Percentiles rank a stretch among this genome's conserved stretches.
These are phyloP conservation scores for Aspergillus conjunctus DNA, from an alignment of 495 filamentous ascomycete genomes.

Conservation along the genomic window DNA sequence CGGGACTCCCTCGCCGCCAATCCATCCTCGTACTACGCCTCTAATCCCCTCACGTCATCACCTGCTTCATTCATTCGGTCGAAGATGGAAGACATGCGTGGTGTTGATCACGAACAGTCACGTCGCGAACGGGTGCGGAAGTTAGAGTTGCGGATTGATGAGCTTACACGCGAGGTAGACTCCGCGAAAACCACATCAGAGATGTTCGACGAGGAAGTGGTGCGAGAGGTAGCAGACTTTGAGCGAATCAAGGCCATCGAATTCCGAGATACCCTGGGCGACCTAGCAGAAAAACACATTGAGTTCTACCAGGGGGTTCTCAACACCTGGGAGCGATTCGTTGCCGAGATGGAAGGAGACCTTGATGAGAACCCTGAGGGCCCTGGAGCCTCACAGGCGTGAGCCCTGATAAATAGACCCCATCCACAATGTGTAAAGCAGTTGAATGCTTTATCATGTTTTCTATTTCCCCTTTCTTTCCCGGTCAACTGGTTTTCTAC, in stretches of 20 bases:
- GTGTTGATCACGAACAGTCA: slow-evolving; percentile 92
- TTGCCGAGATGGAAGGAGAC: slow-evolving; percentile 82
- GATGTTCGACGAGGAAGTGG: slow-evolving; percentile 90
- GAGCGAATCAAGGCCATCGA: slow-evolving; percentile 94
- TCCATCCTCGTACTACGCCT: slow-evolving; percentile 59
- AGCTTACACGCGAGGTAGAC: slow-evolving; percentile 86
- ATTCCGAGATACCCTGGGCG: slow-evolving; percentile 83
- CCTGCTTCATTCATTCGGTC: slow-evolving; percentile 88
- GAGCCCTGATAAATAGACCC: slow-evolving; percentile 8
- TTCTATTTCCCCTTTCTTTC: slow-evolving; percentile 2
- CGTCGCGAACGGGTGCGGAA: slow-evolving; percentile 84
- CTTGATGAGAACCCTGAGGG: slow-evolving; percentile 27
- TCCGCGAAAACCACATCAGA: slow-evolving; percentile 78
- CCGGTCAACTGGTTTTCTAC: not conserved
- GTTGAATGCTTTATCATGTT: not conserved
- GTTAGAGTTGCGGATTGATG: slow-evolving; percentile 87
- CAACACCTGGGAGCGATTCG: slow-evolving; percentile 86
- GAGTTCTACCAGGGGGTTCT: slow-evolving; percentile 80
- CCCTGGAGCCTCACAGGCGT: slow-evolving; percentile 25
- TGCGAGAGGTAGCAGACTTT: slow-evolving; percentile 89
- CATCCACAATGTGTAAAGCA: not conserved
- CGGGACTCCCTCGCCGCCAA: slow-evolving; percentile 75
- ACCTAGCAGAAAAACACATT: slow-evolving; percentile 81
- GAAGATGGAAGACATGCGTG: slow-evolving; percentile 96
- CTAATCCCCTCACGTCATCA: slow-evolving; percentile 60